These are phyloP conservation scores for Solidago caesia DNA, from an alignment of 129 eudicot species.

Conservation along the genomic window DNA sequence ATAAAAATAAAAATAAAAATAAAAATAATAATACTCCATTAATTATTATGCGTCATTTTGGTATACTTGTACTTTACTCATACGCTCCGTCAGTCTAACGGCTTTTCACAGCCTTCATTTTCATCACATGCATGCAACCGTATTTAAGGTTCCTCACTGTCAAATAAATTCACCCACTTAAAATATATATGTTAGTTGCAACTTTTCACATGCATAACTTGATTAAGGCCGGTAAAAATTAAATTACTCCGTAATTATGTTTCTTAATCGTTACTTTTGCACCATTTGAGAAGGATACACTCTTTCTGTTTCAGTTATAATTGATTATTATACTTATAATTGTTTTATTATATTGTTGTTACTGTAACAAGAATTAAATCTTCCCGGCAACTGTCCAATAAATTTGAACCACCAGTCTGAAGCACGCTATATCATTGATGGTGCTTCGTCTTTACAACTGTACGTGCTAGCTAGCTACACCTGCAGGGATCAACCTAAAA, in stretches of 20 bases:
- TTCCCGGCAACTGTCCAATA: constrained; percentile 23
- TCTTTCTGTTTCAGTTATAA: neutral
- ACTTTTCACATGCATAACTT: too few species aligned
- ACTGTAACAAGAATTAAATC: constrained; percentile 7
- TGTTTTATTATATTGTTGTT: neutral
- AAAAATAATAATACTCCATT: too few species aligned
- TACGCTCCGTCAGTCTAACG: constrained; percentile 21
- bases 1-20: too few species aligned
- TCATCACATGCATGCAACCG: constrained; percentile 41
- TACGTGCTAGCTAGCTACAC: constrained; percentile 10
- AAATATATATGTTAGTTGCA: too few species aligned
- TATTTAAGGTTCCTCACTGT: constrained; percentile 11
- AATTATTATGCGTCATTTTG: neutral
- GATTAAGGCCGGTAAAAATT: too few species aligned
- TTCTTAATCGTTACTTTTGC: neutral
- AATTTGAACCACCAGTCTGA: constrained; percentile 14
- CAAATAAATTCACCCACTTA: constrained; percentile 22
- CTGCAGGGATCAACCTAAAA: constrained; percentile 24
- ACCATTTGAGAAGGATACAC: neutral
- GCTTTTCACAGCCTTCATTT: constrained; percentile 35
- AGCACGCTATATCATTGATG: constrained; percentile 33
- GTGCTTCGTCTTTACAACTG: constrained; percentile 44
- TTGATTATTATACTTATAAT: neutral
- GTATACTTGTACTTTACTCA: constrained; percentile 13
- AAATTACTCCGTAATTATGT: too few species aligned